Evolutionary conservation across 495 filamentous ascomycete genomes (phyloP), one percentile per base, ranked within the genome.

Genomic region (Penicillium fimorum): DNA sequence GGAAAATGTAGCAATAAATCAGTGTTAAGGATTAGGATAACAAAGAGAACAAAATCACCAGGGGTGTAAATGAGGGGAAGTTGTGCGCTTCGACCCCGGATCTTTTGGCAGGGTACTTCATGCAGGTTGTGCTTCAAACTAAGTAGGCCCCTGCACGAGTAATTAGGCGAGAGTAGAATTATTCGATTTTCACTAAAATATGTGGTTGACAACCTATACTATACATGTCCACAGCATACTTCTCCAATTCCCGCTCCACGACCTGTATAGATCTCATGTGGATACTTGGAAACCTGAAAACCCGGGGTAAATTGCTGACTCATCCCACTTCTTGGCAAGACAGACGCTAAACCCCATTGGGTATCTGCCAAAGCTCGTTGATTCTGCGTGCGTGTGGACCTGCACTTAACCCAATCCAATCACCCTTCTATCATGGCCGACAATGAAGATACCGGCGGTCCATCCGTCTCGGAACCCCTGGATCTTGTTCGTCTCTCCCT

Each of bases 401-500:
- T 53, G 27, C 22, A 11, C 17, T 38, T 50, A 41, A 35, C 29
- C 41, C 53, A 44, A 47, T 44, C 24, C 42, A 35, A 22, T n/a
- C 40, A n/a, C 30, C 37, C 22, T 48, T 50, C 40, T 47, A 69
- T 59, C 35, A 92, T 92, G 88, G 85, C 90, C 64, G 89, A 90
- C 63, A 79, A 72, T 27, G 88, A 86, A 65, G 88, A 91, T 64
- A 79, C 78, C 55, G 75, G 80, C 56, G 67, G 50, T 52, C 50
- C 78, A 38, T 75, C 88, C 47, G 88, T 90, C 37, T 85, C 89
- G 3, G 92, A 96, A 73, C 92, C 92, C 45, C 86, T 99, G 58
- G 95, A 97, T 70, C 84, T 99, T 15, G 94, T 99, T 55, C 89
- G 91, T 48, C 82, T 99, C 46, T 91, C 89, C 57, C 80, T 99